These are phyloP conservation scores for Xylariaceae sp. DNA, from an alignment of 2,329 filamentous ascomycete species.

Conservation along the genomic window DNA sequence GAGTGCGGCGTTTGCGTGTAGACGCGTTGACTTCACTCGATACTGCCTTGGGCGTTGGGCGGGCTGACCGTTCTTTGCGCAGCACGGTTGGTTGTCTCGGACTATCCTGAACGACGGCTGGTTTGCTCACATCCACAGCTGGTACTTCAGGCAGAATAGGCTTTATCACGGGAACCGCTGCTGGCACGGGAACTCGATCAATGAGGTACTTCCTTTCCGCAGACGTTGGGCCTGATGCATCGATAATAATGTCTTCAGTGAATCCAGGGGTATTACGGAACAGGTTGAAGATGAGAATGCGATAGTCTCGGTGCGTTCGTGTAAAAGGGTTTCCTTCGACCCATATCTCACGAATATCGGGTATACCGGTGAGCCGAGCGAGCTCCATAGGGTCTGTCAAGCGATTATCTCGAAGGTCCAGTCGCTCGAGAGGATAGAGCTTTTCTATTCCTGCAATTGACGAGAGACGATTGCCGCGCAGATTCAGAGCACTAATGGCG, in stretches of 20 bases:
- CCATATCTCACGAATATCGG: conserved; percentile 88
- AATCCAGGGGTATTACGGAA: conserved; percentile 89
- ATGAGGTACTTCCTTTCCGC: conserved; percentile 78
- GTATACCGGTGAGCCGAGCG: conserved; percentile 81
- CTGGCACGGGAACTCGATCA: conserved; percentile 71
- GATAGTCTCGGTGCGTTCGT: conserved; percentile 77
- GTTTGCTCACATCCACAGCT: conserved; percentile 62
- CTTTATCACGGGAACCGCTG: conserved; percentile 73
- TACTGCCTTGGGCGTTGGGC: conserved; percentile 45
- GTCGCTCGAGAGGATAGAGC: conserved; percentile 77
- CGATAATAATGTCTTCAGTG: conserved; percentile 83
- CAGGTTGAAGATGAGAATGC: conserved; percentile 89
- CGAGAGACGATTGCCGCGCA: conserved; percentile 79
- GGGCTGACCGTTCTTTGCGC: conserved; percentile 50
- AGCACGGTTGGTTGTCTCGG: conserved; percentile 47
- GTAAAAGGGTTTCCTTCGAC: conserved; percentile 89
- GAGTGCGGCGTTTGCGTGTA: conserved; percentile 54
- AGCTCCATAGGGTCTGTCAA: conserved; percentile 88
- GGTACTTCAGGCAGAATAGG: conserved; percentile 58
- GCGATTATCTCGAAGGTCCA: conserved; percentile 87
- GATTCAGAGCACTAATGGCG: conserved; percentile 87
- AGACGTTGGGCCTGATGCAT: conserved; percentile 76
- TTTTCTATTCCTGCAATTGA: conserved; percentile 88
- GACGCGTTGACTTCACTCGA: conserved; percentile 56
- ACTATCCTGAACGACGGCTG: conserved; percentile 51